Conservation (phyloP, 2,329 filamentous ascomycete genomes). For the Aspergillus brasiliensis region DNA sequence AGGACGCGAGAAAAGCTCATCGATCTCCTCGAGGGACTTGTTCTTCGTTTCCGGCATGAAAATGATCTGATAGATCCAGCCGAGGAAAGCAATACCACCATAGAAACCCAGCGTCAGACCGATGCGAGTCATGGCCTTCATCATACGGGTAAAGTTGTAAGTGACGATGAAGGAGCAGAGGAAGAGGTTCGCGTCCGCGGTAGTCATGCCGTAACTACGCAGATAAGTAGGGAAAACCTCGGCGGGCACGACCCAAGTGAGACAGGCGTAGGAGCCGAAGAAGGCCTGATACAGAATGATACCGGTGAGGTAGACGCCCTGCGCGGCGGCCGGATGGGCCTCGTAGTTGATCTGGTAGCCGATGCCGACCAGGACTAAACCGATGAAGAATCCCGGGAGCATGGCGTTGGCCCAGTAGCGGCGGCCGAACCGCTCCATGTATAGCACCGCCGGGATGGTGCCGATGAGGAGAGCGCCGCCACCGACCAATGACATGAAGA, state of each 20-base stretch:
- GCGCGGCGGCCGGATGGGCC: constrained; percentile 51
- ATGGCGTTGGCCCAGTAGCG: constrained; percentile 75
- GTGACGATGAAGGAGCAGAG: constrained; percentile 72
- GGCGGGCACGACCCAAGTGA: constrained; percentile 68
- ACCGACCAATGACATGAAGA: constrained; percentile 75
- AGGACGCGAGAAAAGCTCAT: constrained; percentile 65
- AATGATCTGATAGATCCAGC: constrained; percentile 71
- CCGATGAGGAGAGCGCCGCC: constrained; percentile 68
- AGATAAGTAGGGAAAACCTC: constrained; percentile 75
- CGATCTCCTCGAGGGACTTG: constrained; percentile 70
- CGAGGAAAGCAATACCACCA: constrained; percentile 70
- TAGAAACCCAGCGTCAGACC: constrained; percentile 72
- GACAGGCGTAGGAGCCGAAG: constrained; percentile 66
- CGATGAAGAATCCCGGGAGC: constrained; percentile 71
- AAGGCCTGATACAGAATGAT: constrained; percentile 64
- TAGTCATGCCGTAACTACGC: constrained; percentile 73
- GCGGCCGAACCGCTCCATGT: constrained; percentile 72
- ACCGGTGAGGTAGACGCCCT: constrained; percentile 67
- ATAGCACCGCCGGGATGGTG: constrained; percentile 67
- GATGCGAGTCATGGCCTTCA: constrained; percentile 65
- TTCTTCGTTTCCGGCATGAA: constrained; percentile 79
- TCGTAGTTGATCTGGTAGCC: constrained; percentile 60
- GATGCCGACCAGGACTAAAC: constrained; percentile 66
- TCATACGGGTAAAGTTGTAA: constrained; percentile 74
- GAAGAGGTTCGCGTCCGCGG: constrained; percentile 68